Evolutionary conservation across 208 protist genomes (phyloP), one percentile per base, ranked within the genome.

Genomic region (Angomonas desouzai): DNA sequence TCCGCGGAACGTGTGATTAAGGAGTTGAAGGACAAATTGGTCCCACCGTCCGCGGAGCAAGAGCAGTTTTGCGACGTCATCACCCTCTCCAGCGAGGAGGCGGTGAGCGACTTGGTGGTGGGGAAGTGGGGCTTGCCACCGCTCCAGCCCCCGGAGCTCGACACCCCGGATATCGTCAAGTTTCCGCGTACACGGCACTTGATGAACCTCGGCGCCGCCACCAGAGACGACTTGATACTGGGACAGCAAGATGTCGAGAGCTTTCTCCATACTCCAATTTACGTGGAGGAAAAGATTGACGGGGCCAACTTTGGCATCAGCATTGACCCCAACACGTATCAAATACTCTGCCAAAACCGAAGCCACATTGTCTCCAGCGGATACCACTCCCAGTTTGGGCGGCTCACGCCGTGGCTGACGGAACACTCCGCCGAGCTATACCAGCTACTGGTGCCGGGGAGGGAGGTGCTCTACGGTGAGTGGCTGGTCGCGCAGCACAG

Each of bases 241-340:
- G 28, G 33, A 13, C 45, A 23, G 45, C 45, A 23, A 4, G 63
- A 68, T 36, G 49, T 60, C 38, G 56, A 58, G 33, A 2, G 22
- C 36, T 68, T 68, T 47, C 51, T 68, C 4, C 6, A 18, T 2
- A 45, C 10, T 18, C 63, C 63, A 4, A 32, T 81, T n/a, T 75
- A 62, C 45, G 40, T 78, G 0, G 76, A 81, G 58, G 76, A 81
- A 23, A 81, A 81, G 55, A 75, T 81, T 48, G 76, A 81, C 58
- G 76, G 76, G 36, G 45, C 67, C 29, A 81, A 81, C 59, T 64
- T 81, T 25, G 76, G 76, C 45, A 59, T 81, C 49, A 62, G 40
- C 47, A 48, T 81, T 18, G 66, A 68, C 33, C 53, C 58, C 3
- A 59, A 30, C 40, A 56, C 45, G 11, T 49, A 49, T 23, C 48